Percentiles rank a stretch among this genome's conserved stretches.
Conservation (phyloP, 2,329 filamentous ascomycete genomes). For the Xylariales sp. region DNA sequence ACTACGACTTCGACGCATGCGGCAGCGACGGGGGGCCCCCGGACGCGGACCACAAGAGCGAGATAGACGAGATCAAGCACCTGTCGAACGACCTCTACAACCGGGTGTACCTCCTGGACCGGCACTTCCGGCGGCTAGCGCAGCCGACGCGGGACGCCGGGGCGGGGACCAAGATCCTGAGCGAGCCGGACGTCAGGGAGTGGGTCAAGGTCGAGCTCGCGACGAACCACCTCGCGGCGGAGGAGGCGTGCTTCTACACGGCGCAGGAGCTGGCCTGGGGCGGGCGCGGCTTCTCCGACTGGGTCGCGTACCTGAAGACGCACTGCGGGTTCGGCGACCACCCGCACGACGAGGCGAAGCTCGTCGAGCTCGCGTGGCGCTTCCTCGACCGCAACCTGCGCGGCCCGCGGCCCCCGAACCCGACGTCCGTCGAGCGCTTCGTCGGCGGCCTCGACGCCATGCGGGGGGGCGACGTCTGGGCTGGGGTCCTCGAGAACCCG, state of each 20-base stretch:
- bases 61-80: slow-evolving; percentile 42
- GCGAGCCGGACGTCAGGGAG: slow-evolving; percentile 39
- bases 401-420: slow-evolving; percentile 33
- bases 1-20: slow-evolving; percentile 23
- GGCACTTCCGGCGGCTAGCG: slow-evolving; percentile 39
- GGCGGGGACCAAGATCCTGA: slow-evolving; percentile 35
- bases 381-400: slow-evolving; percentile 47
- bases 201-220: slow-evolving; percentile 42
- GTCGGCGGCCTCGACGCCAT: slow-evolving; percentile 38
- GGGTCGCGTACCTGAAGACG: slow-evolving; percentile 40
- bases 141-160: slow-evolving; percentile 31
- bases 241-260: slow-evolving; percentile 46
- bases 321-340: slow-evolving; percentile 36
- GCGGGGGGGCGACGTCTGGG: slow-evolving; percentile 36
- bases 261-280: slow-evolving; percentile 35
- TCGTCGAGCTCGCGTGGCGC: slow-evolving; percentile 46
- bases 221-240: slow-evolving; percentile 30
- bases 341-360: slow-evolving; percentile 41
- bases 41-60: slow-evolving; percentile 22
- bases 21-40: slow-evolving; percentile 13
- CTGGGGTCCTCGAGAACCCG: slow-evolving; percentile 33
- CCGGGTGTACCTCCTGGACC: slow-evolving; percentile 45
- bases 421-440: slow-evolving; percentile 40
- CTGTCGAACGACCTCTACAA: slow-evolving; percentile 40
- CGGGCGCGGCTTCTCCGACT: slow-evolving; percentile 41